Base-by-base conservation (phyloP, 495 filamentous ascomycete species). In the Trichoderma parareesei region DNA sequence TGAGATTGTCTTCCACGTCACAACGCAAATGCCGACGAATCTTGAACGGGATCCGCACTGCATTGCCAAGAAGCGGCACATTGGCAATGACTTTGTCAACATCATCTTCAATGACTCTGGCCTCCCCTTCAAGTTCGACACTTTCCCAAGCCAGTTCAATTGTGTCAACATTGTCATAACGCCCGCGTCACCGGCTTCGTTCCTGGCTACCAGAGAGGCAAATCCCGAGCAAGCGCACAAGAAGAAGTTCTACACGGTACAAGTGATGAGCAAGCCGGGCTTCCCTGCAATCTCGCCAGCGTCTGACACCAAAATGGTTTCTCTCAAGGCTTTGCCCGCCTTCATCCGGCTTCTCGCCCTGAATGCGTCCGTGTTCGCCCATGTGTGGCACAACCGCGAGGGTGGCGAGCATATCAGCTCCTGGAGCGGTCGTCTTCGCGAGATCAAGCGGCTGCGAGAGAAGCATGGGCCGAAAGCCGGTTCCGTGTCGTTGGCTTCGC, bases 21-120 rank as follows among this genome's bases (percentile, higher is more conserved):
- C 91, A 3, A 98, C 93, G 13, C 89, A 96, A 82, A 99, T 99
- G 95, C 95, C 95, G 11, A 94, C 90, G 20, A 82, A 93, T 71
- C 78, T 87, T 37, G 84, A 89, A 38, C 79, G 84, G 48, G 92
- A 97, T 70, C 85, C 88, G 14, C 80, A 82, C 14, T 92, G 88
- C 68, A 84, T 86, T 67, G 82, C 83, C 71, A 99, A 99, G 79
- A 99, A 99, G 73, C 82, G 87, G 4, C 96, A 99, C 70, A 92
- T 96, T 49, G 95, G 95, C 48, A 99, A 99, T 70, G 96, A 99
- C 77, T 95, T 88, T 70, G 95, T 99, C 68, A 98, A 95, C 69
- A 96, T 99, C 69, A 87, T 99, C 61, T 99, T 92, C 78, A 99
- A 99, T 72, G 90, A 94, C 65, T 97, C 93, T 16, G 93, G 96